Percentiles rank a stretch among this genome's conserved stretches.
Conservation (phyloP, 306 rosid species). For the Lupinus albus region DNA sequence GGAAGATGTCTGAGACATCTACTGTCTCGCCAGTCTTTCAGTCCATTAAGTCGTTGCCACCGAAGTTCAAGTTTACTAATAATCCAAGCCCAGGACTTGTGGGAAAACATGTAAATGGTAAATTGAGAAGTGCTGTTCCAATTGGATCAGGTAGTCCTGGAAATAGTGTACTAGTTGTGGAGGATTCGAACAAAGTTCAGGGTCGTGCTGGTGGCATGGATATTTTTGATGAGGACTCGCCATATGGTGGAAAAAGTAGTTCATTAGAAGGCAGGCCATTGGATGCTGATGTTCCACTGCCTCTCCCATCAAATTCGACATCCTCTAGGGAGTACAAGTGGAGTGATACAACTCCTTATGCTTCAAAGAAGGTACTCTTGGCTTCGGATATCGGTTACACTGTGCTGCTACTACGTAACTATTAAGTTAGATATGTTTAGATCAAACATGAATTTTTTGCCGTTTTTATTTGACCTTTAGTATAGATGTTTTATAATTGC, state of each 20-base stretch:
- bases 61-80: conserved; percentile 56
- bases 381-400: conserved; percentile 34
- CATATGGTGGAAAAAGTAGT: conserved; percentile 55
- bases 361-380: conserved; percentile 76
- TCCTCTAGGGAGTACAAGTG: conserved; percentile 73
- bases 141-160: conserved; percentile 50
- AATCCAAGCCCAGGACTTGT: conserved; percentile 44
- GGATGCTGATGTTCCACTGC: conserved; percentile 52
- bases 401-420: not conserved
- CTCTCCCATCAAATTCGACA: conserved; percentile 56
- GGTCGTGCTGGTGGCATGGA: conserved; percentile 50
- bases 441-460: not conserved
- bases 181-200: conserved; percentile 47
- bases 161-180: conserved; percentile 57
- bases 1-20: conserved; percentile 65
- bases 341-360: conserved; percentile 79
- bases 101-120: conserved; percentile 46
- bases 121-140: conserved; percentile 44
- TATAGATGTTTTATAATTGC: not conserved
- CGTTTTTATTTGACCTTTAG: not conserved
- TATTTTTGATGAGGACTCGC: conserved; percentile 74
- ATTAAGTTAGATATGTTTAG: conserved; percentile 13
- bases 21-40: conserved; percentile 55
- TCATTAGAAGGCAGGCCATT: conserved; percentile 56
- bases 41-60: conserved; percentile 71